Conservation (phyloP, 1,139 yeast genomes). For the Kodamaea ohmeri region DNA sequence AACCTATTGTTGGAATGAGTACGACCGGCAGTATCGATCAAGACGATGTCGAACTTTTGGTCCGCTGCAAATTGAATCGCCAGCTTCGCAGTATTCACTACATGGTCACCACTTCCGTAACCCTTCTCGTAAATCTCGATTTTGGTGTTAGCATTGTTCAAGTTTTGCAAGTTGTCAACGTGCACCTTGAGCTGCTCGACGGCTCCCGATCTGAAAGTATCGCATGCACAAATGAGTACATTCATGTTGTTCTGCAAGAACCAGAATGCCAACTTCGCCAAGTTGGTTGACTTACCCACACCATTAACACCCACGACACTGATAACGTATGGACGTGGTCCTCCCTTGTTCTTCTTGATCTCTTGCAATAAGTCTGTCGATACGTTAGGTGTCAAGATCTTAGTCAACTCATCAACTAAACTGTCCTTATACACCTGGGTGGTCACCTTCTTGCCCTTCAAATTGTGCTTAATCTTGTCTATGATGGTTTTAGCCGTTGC, state of each 20-base stretch:
- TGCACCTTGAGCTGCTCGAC: slow-evolving; percentile 95
- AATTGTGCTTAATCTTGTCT: slow-evolving; percentile 34
- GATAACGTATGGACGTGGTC: slow-evolving; percentile 74
- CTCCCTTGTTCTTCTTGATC: slow-evolving; percentile 53
- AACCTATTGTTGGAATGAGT: slow-evolving; percentile 92
- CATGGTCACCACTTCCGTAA: slow-evolving; percentile 91
- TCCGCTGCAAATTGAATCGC: slow-evolving; percentile 77
- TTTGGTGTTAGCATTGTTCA: slow-evolving; percentile 47
- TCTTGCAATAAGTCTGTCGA: slow-evolving; percentile 86
- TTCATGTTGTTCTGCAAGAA: slow-evolving; percentile 81
- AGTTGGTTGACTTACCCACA: slow-evolving; percentile 93
- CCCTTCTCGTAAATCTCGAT: slow-evolving; percentile 92
- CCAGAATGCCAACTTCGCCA: slow-evolving; percentile 96
- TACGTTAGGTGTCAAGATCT: slow-evolving; percentile 86
- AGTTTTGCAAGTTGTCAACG: slow-evolving; percentile 72
- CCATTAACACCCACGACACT: slow-evolving; percentile 98
- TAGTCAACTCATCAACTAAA: slow-evolving; percentile 71
- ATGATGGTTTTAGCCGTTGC: slow-evolving; percentile 38
- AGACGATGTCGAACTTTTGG: slow-evolving; percentile 69
- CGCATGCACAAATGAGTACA: slow-evolving; percentile 94
- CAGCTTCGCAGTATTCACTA: slow-evolving; percentile 91
- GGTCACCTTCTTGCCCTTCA: slow-evolving; percentile 31
- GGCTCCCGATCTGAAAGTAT: slow-evolving; percentile 96
- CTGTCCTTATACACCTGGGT: slow-evolving; percentile 47
- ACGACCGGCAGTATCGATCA: slow-evolving; percentile 97